Evolutionary conservation across 2,329 filamentous ascomycete species (phyloP), one percentile per base, ranked within the genome.

Genomic region (Erysiphe pulchra): DNA sequence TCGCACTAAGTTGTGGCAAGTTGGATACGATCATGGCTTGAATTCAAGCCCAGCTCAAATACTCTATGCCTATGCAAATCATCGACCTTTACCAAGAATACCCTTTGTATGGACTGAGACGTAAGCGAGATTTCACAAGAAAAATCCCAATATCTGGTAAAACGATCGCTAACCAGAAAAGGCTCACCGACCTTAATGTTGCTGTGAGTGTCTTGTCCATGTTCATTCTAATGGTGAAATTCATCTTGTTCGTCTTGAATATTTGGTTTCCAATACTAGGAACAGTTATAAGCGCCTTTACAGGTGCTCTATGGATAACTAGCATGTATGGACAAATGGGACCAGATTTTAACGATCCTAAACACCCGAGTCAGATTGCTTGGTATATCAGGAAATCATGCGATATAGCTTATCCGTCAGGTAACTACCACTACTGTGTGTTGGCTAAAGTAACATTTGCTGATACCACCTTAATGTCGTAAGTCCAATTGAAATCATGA

Each of bases 351-450:
- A 71, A 71, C 51, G 80, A 87, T 59, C 61, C 71, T 6, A 59
- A 65, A 39, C 69, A 75, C 54, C 70, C 69, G 5, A 75, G 75
- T 54, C 65, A 66, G 24, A 67, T 73, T 24, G 70, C 79, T 7
- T 87, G 81, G 81, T 86, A 85, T 59, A 72, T 86, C 53, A 69
- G 70, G 46, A 74, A 79, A 58, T 73, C 71, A 49, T 87, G 81
- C 62, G 24, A 32, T 17, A 18, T 39, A 20, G 24, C 24, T 28
- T 7, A 7, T 28, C 24, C 24, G 24, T 28, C 24, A 8, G 24
- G 24, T 5, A 28, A 28, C 24, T 28, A 28, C 24, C 24, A 28
- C 24, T 28, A 28, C 8, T 28, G 24, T 28, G 24, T 28, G 8
- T 28, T 28, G 7, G 24, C 24, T 28, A 28, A 28, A 28, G 7